Evolutionary conservation across 2,329 filamentous ascomycete species (phyloP).

Genomic region (Ciborinia camelliae): DNA sequence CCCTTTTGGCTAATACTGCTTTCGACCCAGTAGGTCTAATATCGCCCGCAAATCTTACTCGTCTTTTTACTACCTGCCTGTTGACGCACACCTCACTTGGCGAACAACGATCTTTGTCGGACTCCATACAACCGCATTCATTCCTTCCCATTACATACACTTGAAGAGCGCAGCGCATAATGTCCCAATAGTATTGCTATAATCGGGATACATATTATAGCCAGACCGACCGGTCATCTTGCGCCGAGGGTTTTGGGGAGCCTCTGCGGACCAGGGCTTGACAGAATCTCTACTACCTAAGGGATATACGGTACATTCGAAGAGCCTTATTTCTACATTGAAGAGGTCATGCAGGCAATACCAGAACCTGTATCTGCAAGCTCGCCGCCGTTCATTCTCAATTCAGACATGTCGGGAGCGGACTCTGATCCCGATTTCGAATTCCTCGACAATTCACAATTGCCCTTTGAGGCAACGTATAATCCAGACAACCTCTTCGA

Average conservation of each 20-base stretch:
- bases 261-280: background rate
- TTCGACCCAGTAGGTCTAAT: slow-evolving; percentile 1
- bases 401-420: slow-evolving; percentile 38
- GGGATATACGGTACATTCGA: slow-evolving; percentile 11
- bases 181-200: slow-evolving; percentile 1
- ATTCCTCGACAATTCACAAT: slow-evolving; percentile 38
- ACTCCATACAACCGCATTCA: slow-evolving; percentile 1
- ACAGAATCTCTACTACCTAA: slow-evolving; percentile 10
- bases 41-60: background rate
- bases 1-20: background rate
- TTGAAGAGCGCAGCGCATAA: slow-evolving; percentile 4
- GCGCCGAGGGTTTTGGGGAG: background rate
- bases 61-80: background rate
- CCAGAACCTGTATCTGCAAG: slow-evolving; percentile 33
- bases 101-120: slow-evolving; percentile 12
- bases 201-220: background rate
- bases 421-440: slow-evolving; percentile 40
- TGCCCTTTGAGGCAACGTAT: slow-evolving; percentile 32
- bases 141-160: background rate
- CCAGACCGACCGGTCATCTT: background rate
- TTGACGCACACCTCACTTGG: slow-evolving; percentile 12
- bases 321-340: background rate
- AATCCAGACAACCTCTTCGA: slow-evolving; percentile 37
- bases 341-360: slow-evolving; percentile 30
- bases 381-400: slow-evolving; percentile 38